Percentiles rank a stretch among this genome's conserved stretches.
Conservation (phyloP, 2,329 filamentous ascomycete genomes). For the Claviceps cyperi region DNA sequence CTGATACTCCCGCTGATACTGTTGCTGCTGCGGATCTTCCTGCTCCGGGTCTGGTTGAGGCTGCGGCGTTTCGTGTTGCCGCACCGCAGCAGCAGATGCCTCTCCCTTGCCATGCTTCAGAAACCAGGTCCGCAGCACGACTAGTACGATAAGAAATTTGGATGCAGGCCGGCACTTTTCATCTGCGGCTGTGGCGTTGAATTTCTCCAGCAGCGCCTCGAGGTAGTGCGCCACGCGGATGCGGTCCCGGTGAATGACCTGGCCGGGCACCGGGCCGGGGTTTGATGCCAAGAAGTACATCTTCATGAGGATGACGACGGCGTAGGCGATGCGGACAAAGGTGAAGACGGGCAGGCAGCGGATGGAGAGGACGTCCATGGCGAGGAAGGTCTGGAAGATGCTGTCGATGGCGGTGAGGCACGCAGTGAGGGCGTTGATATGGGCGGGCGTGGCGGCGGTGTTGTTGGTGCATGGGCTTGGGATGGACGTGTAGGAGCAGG, state of each 20-base stretch:
- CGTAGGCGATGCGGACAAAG: constrained; percentile 58
- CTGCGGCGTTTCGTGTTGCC: neutral
- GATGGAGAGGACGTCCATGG: constrained; percentile 42
- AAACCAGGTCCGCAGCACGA: constrained; percentile 59
- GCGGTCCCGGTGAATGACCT: constrained; percentile 52
- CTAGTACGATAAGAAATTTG: constrained; percentile 57
- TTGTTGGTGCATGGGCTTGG: constrained; percentile 15
- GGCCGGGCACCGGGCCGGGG: constrained; percentile 51
- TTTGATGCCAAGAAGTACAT: constrained; percentile 54
- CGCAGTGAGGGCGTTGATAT: constrained; percentile 52
- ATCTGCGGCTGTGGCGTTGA: constrained; percentile 46
- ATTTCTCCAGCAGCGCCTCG: constrained; percentile 53
- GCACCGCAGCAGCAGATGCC: neutral
- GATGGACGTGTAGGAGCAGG: constrained; percentile 24
- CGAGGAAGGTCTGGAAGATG: constrained; percentile 50
- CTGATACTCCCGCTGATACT: neutral
- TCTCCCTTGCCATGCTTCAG: constrained; percentile 29
- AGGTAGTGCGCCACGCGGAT: constrained; percentile 54
- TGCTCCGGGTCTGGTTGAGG: neutral
- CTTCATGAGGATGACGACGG: constrained; percentile 58
- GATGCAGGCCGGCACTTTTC: constrained; percentile 50
- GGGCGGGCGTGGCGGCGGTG: constrained; percentile 24
- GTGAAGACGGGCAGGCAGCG: constrained; percentile 55
- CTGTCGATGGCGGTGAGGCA: constrained; percentile 53
- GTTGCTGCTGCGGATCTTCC: too few relatives aligned